Evolutionary conservation across 108 stramenopile genomes (phyloP).

Genomic region (Nitzschia palea): DNA sequence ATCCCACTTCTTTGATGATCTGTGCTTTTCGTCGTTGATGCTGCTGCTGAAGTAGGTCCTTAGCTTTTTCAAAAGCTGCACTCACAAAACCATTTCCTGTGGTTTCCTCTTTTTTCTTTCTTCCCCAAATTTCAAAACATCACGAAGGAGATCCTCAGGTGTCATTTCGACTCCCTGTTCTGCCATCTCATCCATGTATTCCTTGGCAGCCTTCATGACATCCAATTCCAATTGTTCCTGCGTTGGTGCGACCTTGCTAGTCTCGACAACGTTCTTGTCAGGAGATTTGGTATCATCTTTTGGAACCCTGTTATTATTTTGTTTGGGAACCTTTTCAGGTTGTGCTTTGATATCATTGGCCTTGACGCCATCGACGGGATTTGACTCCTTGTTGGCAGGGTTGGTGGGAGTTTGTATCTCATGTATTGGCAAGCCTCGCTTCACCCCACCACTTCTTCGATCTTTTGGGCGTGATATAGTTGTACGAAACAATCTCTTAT

Average conservation of each 20-base stretch:
- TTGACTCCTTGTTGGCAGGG: no score
- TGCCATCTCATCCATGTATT: conserved; percentile 54
- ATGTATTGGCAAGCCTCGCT: no score
- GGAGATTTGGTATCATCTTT: no score
- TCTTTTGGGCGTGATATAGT: conserved; percentile 21
- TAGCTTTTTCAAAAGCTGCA: conserved; percentile 82
- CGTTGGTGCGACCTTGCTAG: no score
- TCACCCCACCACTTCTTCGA: not conserved
- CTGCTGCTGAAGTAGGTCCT: conserved; percentile 53
- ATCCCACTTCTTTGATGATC: conserved; percentile 14
- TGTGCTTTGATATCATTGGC: no score
- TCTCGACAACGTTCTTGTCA: no score
- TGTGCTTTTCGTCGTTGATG: conserved; percentile 28
- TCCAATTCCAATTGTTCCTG: conserved; percentile 55
- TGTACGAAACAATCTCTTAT: conserved; percentile 15
- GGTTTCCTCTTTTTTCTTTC: conserved; percentile 60
- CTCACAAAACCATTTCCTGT: conserved; percentile 73
- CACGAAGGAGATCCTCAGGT: conserved; percentile 66
- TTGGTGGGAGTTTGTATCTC: no score
- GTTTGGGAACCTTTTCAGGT: no score
- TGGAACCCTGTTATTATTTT: no score
- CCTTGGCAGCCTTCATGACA: conserved; percentile 49
- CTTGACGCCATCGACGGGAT: no score
- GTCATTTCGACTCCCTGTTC: conserved; percentile 61
- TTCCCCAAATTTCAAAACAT: conserved; percentile 77